Base-by-base conservation (phyloP, 2,329 filamentous ascomycete genomes). In the Monosporascus sp. region DNA sequence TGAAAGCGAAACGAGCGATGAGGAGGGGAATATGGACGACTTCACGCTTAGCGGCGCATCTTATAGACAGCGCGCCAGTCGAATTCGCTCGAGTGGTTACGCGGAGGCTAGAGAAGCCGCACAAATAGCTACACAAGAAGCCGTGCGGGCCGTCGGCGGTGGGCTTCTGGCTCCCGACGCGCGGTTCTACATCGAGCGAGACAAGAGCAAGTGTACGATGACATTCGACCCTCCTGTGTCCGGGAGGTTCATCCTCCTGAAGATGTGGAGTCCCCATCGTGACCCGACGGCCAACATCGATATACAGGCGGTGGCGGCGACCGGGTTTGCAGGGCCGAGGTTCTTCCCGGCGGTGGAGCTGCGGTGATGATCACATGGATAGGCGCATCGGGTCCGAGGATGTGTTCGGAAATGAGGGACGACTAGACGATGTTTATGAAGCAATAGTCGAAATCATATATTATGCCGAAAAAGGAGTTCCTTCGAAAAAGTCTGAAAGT, bases 141-240 rank as follows among this genome's bases (percentile, higher is more conserved):
- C 80, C 1, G 74, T 80, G 15, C 73, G 75, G 52, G 79, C 79
- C 2, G 79, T 81, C 1, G 80, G 80, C 4, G 80, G 80, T 27
- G 80, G 81, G 42, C 72, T 89, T 5, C 78, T 92, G 70, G 77
- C 78, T 36, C 90, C 90, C 0, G 84, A 90, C 68, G 90, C 90
- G 2, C 82, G 83, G 27, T 97, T 97, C 71, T 88, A 86, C 65
- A 95, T 97, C 51, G 85, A 88, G 63, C 83, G 85, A 68, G 82
- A 87, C 62, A 92, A 90, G 73, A 90, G 84, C 72, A 90, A 87
- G 70, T 93, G 94, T 61, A 91, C 86, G 15, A 88, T 97, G 62
- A 86, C 83, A 54, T 97, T 97, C 61, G 83, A 92, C 61, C 88
- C 90, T 52, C 86, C 88, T 0, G 81, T 94, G 54, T 90, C 89